These are phyloP conservation scores for Cercis canadensis DNA, from an alignment of 306 rosid genomes.

Conservation along the genomic window DNA sequence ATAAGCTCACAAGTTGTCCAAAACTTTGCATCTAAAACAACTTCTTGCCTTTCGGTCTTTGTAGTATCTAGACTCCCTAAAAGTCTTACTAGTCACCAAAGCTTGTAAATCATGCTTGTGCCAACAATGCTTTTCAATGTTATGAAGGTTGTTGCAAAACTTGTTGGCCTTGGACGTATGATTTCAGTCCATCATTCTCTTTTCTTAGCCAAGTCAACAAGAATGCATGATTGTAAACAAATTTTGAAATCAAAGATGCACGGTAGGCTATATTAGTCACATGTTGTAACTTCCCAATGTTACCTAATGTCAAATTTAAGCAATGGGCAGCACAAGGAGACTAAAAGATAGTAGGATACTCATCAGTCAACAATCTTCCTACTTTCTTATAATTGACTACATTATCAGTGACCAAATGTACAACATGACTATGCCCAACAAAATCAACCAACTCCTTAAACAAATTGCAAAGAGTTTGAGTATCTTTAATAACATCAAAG, in stretches of 20 bases:
- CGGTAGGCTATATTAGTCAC: background rate
- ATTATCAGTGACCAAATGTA: slow-evolving; percentile 20
- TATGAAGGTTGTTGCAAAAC: too few species aligned
- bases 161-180: background rate
- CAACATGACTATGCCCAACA: too few species aligned
- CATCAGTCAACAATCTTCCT: background rate
- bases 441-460: background rate
- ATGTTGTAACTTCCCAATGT: background rate
- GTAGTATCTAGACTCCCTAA: too few species aligned
- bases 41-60: too few species aligned
- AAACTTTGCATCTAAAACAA: too few species aligned
- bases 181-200: background rate
- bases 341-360: background rate
- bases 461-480: background rate
- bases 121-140: too few species aligned
- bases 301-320: background rate
- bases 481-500: slow-evolving; percentile 1
- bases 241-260: background rate
- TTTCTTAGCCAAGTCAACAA: slow-evolving; percentile 3
- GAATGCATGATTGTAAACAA: slow-evolving; percentile 1
- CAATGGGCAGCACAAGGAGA: background rate
- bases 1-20: too few species aligned
- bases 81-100: too few species aligned
- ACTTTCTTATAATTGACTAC: background rate
- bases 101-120: too few species aligned